Evolutionary conservation across 2,329 filamentous ascomycete species (phyloP).

Genomic region (Pseudogymnoascus sp.): DNA sequence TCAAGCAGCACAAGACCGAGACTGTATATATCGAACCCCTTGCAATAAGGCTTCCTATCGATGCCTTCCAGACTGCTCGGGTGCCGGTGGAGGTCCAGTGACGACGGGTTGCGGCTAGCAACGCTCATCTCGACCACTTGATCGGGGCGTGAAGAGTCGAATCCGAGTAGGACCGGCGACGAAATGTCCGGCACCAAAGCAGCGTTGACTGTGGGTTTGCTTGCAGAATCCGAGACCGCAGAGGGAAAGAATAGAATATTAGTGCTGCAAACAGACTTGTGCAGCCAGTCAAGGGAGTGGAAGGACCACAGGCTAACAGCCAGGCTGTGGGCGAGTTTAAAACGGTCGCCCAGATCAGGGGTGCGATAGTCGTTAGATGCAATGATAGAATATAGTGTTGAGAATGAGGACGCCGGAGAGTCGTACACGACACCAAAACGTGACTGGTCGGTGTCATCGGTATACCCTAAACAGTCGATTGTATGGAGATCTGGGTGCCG

Average conservation of each 20-base stretch:
- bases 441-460: conserved; percentile 32
- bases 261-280: conserved; percentile 34
- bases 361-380: conserved; percentile 34
- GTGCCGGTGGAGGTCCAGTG: conserved; percentile 38
- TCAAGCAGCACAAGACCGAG: conserved; percentile 44
- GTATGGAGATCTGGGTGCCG: conserved; percentile 41
- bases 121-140: conserved; percentile 32
- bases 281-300: conserved; percentile 48
- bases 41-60: conserved; percentile 32
- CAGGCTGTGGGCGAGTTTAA: conserved; percentile 36
- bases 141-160: conserved; percentile 35
- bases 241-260: conserved; percentile 40
- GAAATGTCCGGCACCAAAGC: conserved; percentile 36
- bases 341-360: conserved; percentile 38
- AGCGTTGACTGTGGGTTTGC: conserved; percentile 18
- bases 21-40: conserved; percentile 38
- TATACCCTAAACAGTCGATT: conserved; percentile 41
- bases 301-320: conserved; percentile 41
- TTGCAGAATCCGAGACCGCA: conserved; percentile 26
- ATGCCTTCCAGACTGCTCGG: conserved; percentile 35
- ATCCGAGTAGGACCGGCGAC: conserved; percentile 33
- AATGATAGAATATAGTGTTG: conserved; percentile 36
- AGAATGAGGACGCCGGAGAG: conserved; percentile 31
- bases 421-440: conserved; percentile 40
- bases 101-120: conserved; percentile 34